Evolutionary conservation across 768 basidiomycete genomes (phyloP), one percentile per base, ranked within the genome.

Genomic region (Mycena belliarum): DNA sequence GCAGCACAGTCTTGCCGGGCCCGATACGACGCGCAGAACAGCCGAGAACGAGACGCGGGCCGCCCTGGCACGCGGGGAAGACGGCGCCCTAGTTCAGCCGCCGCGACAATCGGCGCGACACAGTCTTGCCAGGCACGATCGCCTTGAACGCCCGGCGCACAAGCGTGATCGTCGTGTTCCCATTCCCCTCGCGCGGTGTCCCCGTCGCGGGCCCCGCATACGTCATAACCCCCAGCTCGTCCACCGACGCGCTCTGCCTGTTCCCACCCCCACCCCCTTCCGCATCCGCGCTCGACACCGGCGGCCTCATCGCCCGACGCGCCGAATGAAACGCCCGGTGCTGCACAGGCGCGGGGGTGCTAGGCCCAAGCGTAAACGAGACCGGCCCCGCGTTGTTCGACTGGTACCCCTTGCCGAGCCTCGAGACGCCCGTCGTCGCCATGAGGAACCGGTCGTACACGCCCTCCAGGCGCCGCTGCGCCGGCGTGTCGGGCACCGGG

Each of bases 361-460:
- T 65, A 4, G 65, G 46, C 16, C 55, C 64, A 16, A 72, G 61
- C 37, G 69, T 71, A 57, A 77, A 76, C 6, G 70, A 70, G 38
- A 79, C 66, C 4, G 83, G 77, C 23, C 75, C 79, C 50, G 72
- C 52, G 60, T 81, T 82, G 50, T 89, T 83, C 2, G 89, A 91
- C 70, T 93, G 88, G 64, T 93, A 92, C 8, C 91, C 91, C 65
- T 83, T 86, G 4, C 91, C 91, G 9, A 88, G 73, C 26, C 90
- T 88, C 66, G 86, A 91, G 38, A 93, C 90, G 25, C 88, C 87
- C 2, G 86, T 82, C 1, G 88, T 89, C 12, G 89, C 86, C 87
- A 91, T 89, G 26, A 93, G 76, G 75, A 92, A 87, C 40, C 87
- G 83, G 63, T 93, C 91, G 59, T 93, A 93, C 18, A 88, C 87